phyloP scores from a whole-genome alignment of 1,284 basidiomycete species.

The Trametes polyzona region DNA sequence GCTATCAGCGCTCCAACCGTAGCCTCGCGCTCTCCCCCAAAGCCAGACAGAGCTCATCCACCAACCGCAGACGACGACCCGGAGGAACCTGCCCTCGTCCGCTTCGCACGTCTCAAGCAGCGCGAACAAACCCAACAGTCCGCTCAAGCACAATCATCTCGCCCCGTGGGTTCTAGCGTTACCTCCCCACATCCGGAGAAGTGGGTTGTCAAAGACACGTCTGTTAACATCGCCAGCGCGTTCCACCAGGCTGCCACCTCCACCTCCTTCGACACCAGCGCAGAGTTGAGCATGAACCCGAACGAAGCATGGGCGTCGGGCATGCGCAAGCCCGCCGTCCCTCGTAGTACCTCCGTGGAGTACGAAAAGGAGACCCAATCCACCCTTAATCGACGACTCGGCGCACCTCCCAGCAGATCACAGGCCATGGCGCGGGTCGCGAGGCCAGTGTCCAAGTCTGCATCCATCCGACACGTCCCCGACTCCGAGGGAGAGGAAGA shows the following conservation, averaged over 20 bases:
- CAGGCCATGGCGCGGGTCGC: slow-evolving; percentile 33
- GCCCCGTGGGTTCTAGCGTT: slow-evolving; percentile 32
- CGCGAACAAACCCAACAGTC: slow-evolving; percentile 49
- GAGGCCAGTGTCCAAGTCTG: slow-evolving; percentile 48
- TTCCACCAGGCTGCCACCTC: slow-evolving; percentile 68
- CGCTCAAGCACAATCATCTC: slow-evolving; percentile 41
- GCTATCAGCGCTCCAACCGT: slow-evolving; percentile 57
- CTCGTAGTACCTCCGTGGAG: slow-evolving; percentile 76
- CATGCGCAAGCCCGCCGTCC: slow-evolving; percentile 50
- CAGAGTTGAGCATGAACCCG: slow-evolving; percentile 37
- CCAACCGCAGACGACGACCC: slow-evolving; percentile 38
- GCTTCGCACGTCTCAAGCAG: slow-evolving; percentile 57
- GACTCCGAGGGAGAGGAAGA: slow-evolving; percentile 67
- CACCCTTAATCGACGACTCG: slow-evolving; percentile 55
- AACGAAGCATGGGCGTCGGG: slow-evolving; percentile 70
- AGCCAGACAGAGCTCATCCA: slow-evolving; percentile 39
- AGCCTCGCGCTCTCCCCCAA: slow-evolving; percentile 62
- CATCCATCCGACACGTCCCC: slow-evolving; percentile 56
- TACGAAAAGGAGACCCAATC: slow-evolving; percentile 70
- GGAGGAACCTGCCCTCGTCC: slow-evolving; percentile 51
- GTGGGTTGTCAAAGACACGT: slow-evolving; percentile 78
- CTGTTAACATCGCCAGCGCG: slow-evolving; percentile 82
- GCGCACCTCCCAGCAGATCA: slow-evolving; percentile 54
- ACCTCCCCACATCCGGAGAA: slow-evolving; percentile 57
- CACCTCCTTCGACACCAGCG: slow-evolving; percentile 40